These are phyloP conservation scores for Monosporascus ibericus DNA, from an alignment of 2,329 filamentous ascomycete genomes.

Conservation along the genomic window DNA sequence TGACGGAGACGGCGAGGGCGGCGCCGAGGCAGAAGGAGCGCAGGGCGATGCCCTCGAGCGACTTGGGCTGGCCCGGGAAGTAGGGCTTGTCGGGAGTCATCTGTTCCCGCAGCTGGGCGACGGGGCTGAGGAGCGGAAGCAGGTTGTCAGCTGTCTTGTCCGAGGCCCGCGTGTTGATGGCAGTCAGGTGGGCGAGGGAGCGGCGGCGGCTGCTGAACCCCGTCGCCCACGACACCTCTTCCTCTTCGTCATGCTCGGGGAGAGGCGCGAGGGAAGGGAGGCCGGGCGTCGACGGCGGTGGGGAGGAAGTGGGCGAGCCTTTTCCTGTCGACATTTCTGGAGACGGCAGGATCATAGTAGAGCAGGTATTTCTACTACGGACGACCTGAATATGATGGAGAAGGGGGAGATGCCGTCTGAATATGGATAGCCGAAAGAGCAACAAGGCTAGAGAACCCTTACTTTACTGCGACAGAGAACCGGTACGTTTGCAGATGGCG, in stretches of 20 bases:
- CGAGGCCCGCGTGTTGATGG: constrained; percentile 10
- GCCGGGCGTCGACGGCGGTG: constrained; percentile 7
- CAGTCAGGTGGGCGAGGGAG: constrained; percentile 13
- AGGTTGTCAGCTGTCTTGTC: constrained; percentile 20
- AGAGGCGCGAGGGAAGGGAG: constrained; percentile 9
- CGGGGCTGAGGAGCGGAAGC: constrained; percentile 26
- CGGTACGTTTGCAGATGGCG: neutral
- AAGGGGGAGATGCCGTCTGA: neutral
- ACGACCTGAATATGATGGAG: neutral
- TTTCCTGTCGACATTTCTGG: neutral
- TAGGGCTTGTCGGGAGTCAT: constrained; percentile 31
- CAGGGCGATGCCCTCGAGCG: constrained; percentile 53
- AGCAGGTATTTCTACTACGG: too few relatives aligned
- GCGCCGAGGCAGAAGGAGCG: constrained; percentile 50
- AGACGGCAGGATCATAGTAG: constrained; percentile 3
- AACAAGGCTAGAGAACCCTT: too few relatives aligned
- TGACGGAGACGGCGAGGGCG: constrained; percentile 30
- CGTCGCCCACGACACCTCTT: constrained; percentile 20
- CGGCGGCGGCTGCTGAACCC: constrained; percentile 16
- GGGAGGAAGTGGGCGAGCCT: constrained; percentile 6
- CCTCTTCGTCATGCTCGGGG: constrained; percentile 13
- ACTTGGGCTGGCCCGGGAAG: constrained; percentile 43
- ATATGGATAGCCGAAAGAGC: neutral
- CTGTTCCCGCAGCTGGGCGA: constrained; percentile 19
- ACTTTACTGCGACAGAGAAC: too few relatives aligned